phyloP scores from a whole-genome alignment of 2,329 filamentous ascomycete species.

The Tetracladium maxilliforme region DNA sequence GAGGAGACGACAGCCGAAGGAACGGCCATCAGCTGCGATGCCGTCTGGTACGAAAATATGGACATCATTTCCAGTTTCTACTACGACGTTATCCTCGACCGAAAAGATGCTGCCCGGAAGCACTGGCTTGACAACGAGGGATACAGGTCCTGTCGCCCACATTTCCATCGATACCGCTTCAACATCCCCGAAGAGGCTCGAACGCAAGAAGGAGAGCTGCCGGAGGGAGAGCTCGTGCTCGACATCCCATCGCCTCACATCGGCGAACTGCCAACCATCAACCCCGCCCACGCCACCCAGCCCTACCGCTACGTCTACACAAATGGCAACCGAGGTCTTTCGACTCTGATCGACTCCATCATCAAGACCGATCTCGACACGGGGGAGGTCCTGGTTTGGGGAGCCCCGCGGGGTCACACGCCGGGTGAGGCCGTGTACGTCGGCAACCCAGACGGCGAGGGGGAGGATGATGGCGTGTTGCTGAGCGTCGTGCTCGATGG shows the following conservation, averaged over 20 bases:
- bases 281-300: conserved; percentile 34
- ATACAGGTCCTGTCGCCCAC: no score
- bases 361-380: conserved; percentile 49
- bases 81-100: no score
- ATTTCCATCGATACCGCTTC: conserved; percentile 8
- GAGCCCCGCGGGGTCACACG: conserved; percentile 39
- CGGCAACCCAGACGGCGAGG: conserved; percentile 26
- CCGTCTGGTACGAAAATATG: conserved; percentile 45
- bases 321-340: conserved; percentile 37
- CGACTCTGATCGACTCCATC: conserved; percentile 45
- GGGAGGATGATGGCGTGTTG: conserved; percentile 49
- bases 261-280: conserved; percentile 54
- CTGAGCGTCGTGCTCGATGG: conserved; percentile 52
- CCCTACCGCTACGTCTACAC: conserved; percentile 48
- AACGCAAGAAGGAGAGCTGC: conserved; percentile 10
- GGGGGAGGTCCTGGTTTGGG: conserved; percentile 38
- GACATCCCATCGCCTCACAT: conserved; percentile 35
- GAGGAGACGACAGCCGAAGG: conserved; percentile 33
- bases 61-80: conserved; percentile 55
- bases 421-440: conserved; percentile 60
- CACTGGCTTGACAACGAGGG: conserved; percentile 9
- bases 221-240: conserved; percentile 18
- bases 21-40: conserved; percentile 47
- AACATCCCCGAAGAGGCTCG: no score
- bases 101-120: conserved; percentile 27